These are phyloP conservation scores for Nicotiana attenuata DNA, from an alignment of 257 asterid species.

Conservation along the genomic window DNA sequence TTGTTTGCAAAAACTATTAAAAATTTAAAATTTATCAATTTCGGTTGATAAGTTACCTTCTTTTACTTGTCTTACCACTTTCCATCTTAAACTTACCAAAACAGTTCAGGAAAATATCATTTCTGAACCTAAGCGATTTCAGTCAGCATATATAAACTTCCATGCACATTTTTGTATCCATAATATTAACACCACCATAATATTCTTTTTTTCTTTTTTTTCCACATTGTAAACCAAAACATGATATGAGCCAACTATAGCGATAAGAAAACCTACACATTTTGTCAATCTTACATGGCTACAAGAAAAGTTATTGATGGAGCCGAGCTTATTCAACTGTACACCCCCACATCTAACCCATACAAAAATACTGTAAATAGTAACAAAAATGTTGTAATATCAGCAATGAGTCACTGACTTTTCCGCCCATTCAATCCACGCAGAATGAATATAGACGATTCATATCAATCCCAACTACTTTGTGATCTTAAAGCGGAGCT, in stretches of 20 bases:
- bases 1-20: not conserved
- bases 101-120: not conserved
- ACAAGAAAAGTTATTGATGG: not conserved
- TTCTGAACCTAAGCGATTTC: not conserved
- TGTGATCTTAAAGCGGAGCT: not conserved
- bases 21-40: too few species aligned
- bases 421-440: not conserved
- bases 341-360: conserved; percentile 10
- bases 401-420: not conserved
- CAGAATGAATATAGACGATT: not conserved
- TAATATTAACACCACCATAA: not conserved
- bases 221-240: not conserved
- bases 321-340: conserved; percentile 17
- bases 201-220: too few species aligned
- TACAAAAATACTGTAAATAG: not conserved
- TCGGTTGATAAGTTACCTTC: not conserved
- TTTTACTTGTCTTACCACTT: not conserved
- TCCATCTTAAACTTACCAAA: not conserved
- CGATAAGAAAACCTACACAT: not conserved
- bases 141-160: not conserved
- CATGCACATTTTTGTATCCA: not conserved
- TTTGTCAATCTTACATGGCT: not conserved
- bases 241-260: not conserved
- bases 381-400: not conserved
- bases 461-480: not conserved